A percentile compares a stretch with the other conserved stretches of the same genome.
Conservation (phyloP, 169 alveolate species). For the Eimeria sp. region DNA sequence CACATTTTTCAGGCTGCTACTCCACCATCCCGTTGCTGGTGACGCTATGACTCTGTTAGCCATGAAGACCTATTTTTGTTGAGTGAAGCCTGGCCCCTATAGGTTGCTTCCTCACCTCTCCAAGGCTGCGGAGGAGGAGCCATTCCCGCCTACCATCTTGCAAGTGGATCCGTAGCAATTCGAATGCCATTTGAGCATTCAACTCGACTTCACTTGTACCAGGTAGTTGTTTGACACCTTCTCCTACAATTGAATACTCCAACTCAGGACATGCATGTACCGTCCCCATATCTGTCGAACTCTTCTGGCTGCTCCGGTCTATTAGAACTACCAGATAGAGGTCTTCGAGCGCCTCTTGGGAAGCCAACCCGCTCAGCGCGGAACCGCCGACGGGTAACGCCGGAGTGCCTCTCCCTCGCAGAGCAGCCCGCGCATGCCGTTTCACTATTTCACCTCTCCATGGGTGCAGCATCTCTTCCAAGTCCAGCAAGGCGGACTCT, state of each 20-base stretch:
- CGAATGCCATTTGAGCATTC: slow-evolving; percentile 85
- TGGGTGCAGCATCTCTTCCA: slow-evolving; percentile 87
- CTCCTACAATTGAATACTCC: slow-evolving; percentile 69
- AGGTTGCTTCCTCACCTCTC: slow-evolving; percentile 79
- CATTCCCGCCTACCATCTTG: slow-evolving; percentile 85
- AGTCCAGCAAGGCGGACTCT: slow-evolving; percentile 86
- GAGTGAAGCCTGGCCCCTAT: background rate
- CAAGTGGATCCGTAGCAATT: slow-evolving; percentile 78
- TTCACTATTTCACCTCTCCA: slow-evolving; percentile 67
- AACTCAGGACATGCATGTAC: slow-evolving; percentile 78
- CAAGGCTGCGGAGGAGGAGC: slow-evolving; percentile 86
- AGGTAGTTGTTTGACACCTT: slow-evolving; percentile 68
- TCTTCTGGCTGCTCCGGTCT: slow-evolving; percentile 83
- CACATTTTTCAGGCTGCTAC: background rate
- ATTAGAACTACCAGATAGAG: slow-evolving; percentile 85
- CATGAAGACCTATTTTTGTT: background rate
- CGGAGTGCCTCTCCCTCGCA: slow-evolving; percentile 73
- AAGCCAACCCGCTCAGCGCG: slow-evolving; percentile 45
- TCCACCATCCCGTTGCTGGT: background rate
- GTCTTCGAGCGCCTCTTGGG: slow-evolving; percentile 82
- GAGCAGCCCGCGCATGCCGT: slow-evolving; percentile 54
- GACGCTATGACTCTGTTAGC: background rate
- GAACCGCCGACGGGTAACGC: slow-evolving; percentile 50
- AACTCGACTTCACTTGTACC: slow-evolving; percentile 68
- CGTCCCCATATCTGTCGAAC: slow-evolving; percentile 56